Evolutionary conservation across 2,329 filamentous ascomycete species (phyloP).

Genomic region (Fusarium xylarioides): DNA sequence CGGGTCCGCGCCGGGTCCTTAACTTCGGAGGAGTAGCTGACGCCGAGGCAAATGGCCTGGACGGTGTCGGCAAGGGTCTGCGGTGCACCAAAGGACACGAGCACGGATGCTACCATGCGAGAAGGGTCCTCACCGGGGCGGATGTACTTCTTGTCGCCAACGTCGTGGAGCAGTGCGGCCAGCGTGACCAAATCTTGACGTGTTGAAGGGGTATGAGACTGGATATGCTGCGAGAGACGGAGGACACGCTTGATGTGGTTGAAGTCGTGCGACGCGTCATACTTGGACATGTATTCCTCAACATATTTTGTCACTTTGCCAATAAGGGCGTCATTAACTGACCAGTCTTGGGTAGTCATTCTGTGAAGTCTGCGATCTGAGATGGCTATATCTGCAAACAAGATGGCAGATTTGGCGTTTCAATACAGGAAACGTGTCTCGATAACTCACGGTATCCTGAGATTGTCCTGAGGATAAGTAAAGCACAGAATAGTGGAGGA

Average conservation of each 20-base stretch:
- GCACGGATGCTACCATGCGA: constrained; percentile 63
- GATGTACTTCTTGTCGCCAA: constrained; percentile 86
- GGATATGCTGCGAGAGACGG: constrained; percentile 73
- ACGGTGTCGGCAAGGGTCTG: constrained; percentile 69
- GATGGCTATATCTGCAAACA: not conserved
- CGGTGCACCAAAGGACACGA: constrained; percentile 65
- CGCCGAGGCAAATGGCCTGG: constrained; percentile 76
- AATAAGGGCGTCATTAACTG: constrained; percentile 55
- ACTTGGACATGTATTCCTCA: constrained; percentile 75
- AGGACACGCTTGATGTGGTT: constrained; percentile 83
- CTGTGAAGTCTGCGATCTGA: not conserved
- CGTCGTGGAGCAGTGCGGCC: constrained; percentile 83
- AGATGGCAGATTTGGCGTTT: not conserved
- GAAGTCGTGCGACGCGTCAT: constrained; percentile 91
- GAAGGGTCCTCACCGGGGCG: constrained; percentile 64
- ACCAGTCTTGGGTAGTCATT: constrained; percentile 39
- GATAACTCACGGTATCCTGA: not conserved
- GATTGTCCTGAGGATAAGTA: not conserved
- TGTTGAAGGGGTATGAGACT: constrained; percentile 56
- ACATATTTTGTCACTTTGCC: constrained; percentile 70
- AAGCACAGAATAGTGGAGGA: not conserved
- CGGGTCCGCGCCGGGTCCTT: constrained; percentile 68
- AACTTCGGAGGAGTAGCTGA: constrained; percentile 81
- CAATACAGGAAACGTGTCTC: not conserved
- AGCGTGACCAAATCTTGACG: constrained; percentile 67